Conservation (phyloP, 2,329 filamentous ascomycete species). For the Akanthomyces muscarius region DNA sequence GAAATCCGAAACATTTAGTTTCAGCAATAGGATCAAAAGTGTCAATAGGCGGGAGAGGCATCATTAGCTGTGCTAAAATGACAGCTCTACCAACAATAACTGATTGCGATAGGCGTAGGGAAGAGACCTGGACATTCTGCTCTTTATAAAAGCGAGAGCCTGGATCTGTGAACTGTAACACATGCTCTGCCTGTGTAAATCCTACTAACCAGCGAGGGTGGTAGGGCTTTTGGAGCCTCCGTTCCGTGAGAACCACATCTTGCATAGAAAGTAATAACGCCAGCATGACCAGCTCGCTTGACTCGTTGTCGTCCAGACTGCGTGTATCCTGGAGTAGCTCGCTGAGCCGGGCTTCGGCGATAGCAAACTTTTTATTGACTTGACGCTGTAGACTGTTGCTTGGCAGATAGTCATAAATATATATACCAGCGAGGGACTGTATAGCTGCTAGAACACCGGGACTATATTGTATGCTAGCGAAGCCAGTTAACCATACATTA, state of each 20-base stretch:
- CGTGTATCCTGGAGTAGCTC: constrained; percentile 26
- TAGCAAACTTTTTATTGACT: constrained; percentile 32
- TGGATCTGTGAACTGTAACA: constrained; percentile 34
- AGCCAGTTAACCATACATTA: constrained; percentile 39
- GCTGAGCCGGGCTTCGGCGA: constrained; percentile 30
- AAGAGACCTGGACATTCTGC: constrained; percentile 31
- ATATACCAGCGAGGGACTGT: constrained; percentile 38
- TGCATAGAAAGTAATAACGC: constrained; percentile 37
- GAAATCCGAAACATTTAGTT: constrained; percentile 36
- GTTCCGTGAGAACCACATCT: constrained; percentile 37
- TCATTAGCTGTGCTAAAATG: constrained; percentile 39
- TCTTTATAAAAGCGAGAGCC: constrained; percentile 35
- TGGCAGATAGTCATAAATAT: constrained; percentile 39
- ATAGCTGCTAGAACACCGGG: constrained; percentile 35
- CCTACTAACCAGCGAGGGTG: constrained; percentile 37
- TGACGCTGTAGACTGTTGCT: constrained; percentile 28
- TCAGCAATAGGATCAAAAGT: constrained; percentile 29
- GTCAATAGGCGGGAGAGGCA: constrained; percentile 26
- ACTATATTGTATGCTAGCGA: constrained; percentile 36
- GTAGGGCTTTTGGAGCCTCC: constrained; percentile 30
- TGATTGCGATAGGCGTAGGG: constrained; percentile 35
- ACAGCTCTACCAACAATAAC: constrained; percentile 38
- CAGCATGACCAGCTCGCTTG: constrained; percentile 35
- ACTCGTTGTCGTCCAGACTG: constrained; percentile 22
- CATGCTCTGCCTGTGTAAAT: constrained; percentile 32